Evolutionary conservation across 1,284 basidiomycete genomes (phyloP).

Genomic region (Heliocybe sulcata): DNA sequence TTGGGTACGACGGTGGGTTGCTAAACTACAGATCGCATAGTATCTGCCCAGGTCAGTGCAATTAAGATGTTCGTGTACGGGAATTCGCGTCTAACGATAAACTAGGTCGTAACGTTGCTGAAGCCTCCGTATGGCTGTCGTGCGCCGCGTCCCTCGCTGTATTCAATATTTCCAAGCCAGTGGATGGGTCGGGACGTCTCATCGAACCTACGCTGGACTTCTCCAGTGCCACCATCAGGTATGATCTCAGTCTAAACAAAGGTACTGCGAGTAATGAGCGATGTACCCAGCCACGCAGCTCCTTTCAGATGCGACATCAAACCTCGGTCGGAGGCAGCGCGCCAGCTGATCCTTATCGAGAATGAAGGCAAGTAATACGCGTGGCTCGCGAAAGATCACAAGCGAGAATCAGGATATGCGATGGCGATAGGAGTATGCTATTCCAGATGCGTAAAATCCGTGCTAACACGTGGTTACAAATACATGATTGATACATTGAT

Average conservation of each 20-base stretch:
- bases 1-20: no score
- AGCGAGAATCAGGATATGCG: no score
- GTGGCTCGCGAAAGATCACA: no score
- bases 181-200: conserved; percentile 26
- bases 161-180: conserved; percentile 1
- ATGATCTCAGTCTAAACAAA: background rate
- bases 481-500: no score
- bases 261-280: no score
- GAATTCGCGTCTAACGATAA: background rate
- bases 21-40: background rate
- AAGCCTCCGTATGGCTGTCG: background rate
- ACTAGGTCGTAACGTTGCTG: background rate
- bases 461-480: no score
- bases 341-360: background rate
- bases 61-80: background rate
- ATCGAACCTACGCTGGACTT: conserved; percentile 29
- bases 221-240: background rate
- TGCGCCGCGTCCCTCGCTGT: conserved; percentile 2
- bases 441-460: no score
- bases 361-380: no score
- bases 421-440: no score
- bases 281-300: background rate
- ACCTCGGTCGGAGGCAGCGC: background rate
- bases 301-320: background rate
- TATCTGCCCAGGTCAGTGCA: background rate